Evolutionary conservation across 2,329 filamentous ascomycete species (phyloP).

Genomic region (Colletotrichum sublineola): DNA sequence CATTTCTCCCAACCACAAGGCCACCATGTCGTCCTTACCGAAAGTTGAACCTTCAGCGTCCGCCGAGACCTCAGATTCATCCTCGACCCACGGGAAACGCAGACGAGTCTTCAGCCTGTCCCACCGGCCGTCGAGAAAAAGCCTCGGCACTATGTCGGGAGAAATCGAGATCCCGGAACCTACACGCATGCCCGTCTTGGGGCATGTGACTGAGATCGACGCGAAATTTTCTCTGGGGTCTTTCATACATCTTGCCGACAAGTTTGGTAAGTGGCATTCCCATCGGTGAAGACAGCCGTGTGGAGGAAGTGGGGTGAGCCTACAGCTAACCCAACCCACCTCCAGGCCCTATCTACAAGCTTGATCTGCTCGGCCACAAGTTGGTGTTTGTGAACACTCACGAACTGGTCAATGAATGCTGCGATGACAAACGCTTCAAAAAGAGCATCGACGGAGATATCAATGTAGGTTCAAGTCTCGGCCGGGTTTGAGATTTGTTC

Average conservation of each 20-base stretch:
- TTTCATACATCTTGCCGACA: constrained; percentile 70
- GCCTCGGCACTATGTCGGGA: constrained; percentile 46
- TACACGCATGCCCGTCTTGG: constrained; percentile 73
- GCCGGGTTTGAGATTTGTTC: accelerated
- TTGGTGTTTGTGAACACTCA: constrained; percentile 66
- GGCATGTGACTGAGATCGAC: constrained; percentile 75
- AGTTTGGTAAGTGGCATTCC: constrained; percentile 66
- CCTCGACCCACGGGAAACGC: constrained; percentile 2
- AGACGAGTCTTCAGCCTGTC: constrained; percentile 31
- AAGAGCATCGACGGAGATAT: constrained; percentile 68
- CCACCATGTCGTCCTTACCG: constrained; percentile 14
- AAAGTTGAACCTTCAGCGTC: no score
- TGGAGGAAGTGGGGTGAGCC: no score
- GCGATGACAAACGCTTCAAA: constrained; percentile 73
- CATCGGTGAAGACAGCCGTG: neutral
- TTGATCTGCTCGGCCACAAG: constrained; percentile 61
- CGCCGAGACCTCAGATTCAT: neutral
- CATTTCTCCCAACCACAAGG: neutral
- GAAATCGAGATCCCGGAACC: constrained; percentile 56
- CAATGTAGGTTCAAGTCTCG: neutral
- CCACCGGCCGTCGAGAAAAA: constrained; percentile 13
- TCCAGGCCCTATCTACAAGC: constrained; percentile 69
- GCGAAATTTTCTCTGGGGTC: constrained; percentile 67
- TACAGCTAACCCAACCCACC: neutral
- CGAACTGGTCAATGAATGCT: constrained; percentile 72